phyloP scores from a whole-genome alignment of 2,329 filamentous ascomycete genomes.

The Penicillium paneum region DNA sequence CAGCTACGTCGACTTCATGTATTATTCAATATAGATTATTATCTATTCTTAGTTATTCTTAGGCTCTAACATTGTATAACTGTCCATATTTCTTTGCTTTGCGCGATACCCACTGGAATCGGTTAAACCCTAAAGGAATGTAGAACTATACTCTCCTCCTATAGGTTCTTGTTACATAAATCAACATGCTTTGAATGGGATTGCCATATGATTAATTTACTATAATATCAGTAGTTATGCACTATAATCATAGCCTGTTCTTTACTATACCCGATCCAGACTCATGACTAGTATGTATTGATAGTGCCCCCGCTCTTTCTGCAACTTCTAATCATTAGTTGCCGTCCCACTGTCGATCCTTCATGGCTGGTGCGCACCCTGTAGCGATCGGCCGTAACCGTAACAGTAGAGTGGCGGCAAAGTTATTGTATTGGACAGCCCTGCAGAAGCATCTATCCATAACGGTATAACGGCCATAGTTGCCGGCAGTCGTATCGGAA shows the following conservation, averaged over 20 bases:
- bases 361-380: conserved; percentile 21
- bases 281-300: conserved; percentile 2
- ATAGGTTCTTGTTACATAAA: neutral
- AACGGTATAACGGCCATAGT: conserved; percentile 1
- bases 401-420: neutral
- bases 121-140: neutral
- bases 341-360: conserved; percentile 11
- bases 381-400: conserved; percentile 17
- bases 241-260: neutral
- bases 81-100: conserved; percentile 2
- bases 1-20: neutral
- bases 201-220: neutral
- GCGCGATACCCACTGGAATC: conserved; percentile 17
- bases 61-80: neutral
- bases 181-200: neutral
- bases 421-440: neutral
- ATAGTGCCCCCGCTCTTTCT: neutral
- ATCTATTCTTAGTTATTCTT: neutral
- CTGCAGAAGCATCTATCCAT: neutral
- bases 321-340: neutral
- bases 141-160: neutral
- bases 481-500: conserved; percentile 17
- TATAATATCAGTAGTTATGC: neutral
- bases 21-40: neutral
- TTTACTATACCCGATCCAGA: conserved; percentile 4